Percentiles rank a stretch among this genome's conserved stretches.
Evolutionary conservation across 176 grass and related monocot species (phyloP).

Genomic region (Bothriochloa decipiens): DNA sequence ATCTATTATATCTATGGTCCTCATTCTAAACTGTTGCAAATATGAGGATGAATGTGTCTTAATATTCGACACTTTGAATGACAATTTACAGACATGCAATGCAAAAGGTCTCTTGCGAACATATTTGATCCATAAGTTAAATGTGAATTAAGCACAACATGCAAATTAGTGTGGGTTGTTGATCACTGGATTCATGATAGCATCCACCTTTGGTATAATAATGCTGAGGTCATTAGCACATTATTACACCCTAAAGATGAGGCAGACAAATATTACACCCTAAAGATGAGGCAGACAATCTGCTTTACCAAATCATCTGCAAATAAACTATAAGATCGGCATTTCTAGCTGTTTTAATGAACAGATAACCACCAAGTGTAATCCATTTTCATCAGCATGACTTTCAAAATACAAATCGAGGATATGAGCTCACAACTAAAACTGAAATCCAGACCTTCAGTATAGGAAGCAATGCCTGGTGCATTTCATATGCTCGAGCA

Average conservation of each 20-base stretch:
- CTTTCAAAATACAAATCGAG: background rate
- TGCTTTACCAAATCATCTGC: background rate
- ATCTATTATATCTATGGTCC: background rate
- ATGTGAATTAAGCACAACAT: background rate
- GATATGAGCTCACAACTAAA: background rate
- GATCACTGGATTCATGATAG: background rate
- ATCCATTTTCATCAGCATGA: background rate
- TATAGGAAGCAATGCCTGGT: background rate
- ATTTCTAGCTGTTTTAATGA: background rate
- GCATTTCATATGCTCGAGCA: conserved; percentile 3
- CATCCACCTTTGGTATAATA: background rate
- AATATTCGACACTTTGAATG: background rate
- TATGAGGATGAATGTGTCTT: background rate
- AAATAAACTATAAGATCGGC: background rate
- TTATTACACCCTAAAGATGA: background rate
- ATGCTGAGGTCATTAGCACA: background rate
- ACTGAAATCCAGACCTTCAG: background rate
- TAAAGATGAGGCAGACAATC: background rate
- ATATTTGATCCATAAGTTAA: conserved; percentile 2
- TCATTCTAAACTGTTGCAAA: background rate
- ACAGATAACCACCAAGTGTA: background rate
- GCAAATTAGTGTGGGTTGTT: background rate
- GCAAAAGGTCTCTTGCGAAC: background rate
- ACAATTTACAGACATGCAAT: background rate
- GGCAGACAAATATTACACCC: background rate